These are phyloP conservation scores for Sinapis alba DNA, from an alignment of 441 rosid species.

Conservation along the genomic window DNA sequence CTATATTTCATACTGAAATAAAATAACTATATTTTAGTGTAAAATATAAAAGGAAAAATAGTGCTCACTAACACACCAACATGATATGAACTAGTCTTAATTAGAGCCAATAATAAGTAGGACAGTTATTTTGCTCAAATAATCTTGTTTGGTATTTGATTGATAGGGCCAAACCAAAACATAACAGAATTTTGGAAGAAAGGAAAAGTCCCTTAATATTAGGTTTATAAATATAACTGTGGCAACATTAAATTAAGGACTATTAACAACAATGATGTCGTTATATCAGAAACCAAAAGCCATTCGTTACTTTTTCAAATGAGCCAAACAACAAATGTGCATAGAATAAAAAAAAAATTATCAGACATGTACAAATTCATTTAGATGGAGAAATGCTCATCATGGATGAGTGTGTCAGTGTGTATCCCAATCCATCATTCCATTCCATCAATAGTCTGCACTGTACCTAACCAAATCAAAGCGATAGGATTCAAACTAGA, in stretches of 20 bases:
- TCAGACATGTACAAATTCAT: not conserved
- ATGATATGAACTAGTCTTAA: not conserved
- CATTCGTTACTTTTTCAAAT: not conserved
- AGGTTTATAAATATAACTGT: not conserved
- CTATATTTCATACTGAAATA: too few species aligned
- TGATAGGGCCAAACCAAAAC: not conserved
- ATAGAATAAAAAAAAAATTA: not conserved
- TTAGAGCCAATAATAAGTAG: not conserved
- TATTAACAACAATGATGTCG: not conserved
- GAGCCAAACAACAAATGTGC: not conserved
- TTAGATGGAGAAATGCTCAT: not conserved
- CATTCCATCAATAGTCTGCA: not conserved
- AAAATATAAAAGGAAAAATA: too few species aligned
- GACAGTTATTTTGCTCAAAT: not conserved
- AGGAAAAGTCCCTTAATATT: not conserved
- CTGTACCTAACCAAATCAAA: not conserved
- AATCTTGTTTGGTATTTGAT: not conserved
- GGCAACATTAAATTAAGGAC: not conserved
- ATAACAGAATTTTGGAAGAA: not conserved
- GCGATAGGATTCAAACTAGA: not conserved
- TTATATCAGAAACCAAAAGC: not conserved
- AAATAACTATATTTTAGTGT: too few species aligned
- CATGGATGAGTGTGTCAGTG: not conserved
- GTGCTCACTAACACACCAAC: too few species aligned
- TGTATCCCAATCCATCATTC: not conserved